phyloP scores from a whole-genome alignment of 306 rosid genomes.

The Castanea sativa region DNA sequence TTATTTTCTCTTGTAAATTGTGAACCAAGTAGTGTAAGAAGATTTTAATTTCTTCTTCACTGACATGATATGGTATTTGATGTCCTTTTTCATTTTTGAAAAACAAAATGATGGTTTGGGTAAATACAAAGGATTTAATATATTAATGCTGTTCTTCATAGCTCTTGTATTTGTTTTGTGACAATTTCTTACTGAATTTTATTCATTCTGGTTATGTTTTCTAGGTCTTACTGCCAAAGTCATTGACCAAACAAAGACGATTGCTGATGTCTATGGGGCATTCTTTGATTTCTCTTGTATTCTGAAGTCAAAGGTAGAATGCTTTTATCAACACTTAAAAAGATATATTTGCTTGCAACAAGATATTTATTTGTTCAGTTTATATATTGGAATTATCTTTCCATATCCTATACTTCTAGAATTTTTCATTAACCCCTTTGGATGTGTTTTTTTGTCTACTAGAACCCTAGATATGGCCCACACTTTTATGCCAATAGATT shows the following conservation, averaged over 20 bases:
- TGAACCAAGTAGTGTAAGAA: not conserved
- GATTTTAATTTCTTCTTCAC: not conserved
- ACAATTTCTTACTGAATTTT: conserved; percentile 3
- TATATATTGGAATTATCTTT: not conserved
- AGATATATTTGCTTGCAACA: conserved; percentile 15
- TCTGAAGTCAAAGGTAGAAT: conserved; percentile 75
- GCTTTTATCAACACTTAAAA: conserved; percentile 10
- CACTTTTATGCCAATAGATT: not conserved
- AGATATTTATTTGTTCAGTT: conserved; percentile 10
- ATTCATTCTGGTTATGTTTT: conserved; percentile 28
- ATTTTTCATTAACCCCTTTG: not conserved
- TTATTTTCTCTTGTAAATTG: too few relatives aligned
- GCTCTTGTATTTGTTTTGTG: conserved; percentile 4
- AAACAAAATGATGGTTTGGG: not conserved
- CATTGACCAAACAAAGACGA: conserved; percentile 78
- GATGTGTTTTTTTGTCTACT: not conserved
- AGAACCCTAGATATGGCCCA: not conserved
- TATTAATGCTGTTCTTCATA: not conserved
- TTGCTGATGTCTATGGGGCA: conserved; percentile 86
- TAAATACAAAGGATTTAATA: not conserved
- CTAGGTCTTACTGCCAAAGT: conserved; percentile 94
- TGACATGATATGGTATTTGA: not conserved
- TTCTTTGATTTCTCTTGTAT: conserved; percentile 82
- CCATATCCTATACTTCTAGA: conserved; percentile 4
- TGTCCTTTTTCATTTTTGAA: not conserved